Conservation (phyloP, 2,329 filamentous ascomycete genomes). For the Trichoderma sp. region DNA sequence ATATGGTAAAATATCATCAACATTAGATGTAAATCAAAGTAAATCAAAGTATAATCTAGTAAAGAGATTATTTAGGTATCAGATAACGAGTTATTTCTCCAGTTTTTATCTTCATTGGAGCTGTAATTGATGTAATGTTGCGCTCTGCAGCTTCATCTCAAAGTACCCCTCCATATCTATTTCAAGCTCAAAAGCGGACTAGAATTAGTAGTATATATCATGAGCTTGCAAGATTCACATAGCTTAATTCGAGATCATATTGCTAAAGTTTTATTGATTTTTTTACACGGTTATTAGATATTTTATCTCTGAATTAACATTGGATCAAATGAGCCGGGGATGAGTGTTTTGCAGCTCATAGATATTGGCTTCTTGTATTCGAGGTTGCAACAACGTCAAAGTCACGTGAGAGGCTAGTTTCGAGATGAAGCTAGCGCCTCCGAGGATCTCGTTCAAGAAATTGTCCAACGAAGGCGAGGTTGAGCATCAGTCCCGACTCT, state of each 20-base stretch:
- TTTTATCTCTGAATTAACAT: neutral
- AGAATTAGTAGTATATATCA: neutral
- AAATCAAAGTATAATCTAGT: neutral
- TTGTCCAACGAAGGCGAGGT: constrained; percentile 41
- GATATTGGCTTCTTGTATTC: neutral
- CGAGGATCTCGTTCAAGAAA: constrained; percentile 40
- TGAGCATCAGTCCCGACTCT: constrained; percentile 30
- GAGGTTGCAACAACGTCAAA: neutral
- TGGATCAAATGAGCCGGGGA: neutral
- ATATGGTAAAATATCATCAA: neutral
- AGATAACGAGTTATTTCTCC: neutral
- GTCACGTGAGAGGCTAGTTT: constrained; percentile 36
- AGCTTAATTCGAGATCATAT: neutral
- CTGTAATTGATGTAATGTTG: neutral
- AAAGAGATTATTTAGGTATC: neutral
- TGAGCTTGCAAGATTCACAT: neutral
- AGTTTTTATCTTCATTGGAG: neutral
- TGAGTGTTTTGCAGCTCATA: neutral
- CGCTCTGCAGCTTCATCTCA: neutral
- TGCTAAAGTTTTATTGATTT: neutral
- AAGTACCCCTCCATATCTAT: neutral
- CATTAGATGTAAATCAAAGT: neutral
- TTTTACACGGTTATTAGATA: neutral
- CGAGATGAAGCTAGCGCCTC: constrained; percentile 26
- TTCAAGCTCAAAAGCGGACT: neutral